phyloP scores from a whole-genome alignment of 305 asterid species.

The Striga hermonthica region DNA sequence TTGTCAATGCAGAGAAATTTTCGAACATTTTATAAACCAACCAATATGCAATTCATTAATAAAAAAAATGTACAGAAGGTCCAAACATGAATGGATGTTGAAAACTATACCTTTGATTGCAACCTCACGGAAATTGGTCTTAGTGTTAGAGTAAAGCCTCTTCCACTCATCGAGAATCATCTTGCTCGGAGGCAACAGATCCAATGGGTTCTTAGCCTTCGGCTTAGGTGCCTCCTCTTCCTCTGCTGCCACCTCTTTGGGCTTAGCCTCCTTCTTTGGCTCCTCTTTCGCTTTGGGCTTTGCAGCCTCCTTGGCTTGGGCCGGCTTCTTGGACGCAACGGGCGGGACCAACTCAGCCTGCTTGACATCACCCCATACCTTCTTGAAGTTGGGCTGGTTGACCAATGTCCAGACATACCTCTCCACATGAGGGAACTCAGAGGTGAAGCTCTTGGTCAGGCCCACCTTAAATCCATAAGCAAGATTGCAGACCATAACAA shows the following conservation, averaged over 20 bases:
- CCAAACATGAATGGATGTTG: background rate
- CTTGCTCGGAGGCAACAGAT: slow-evolving; percentile 84
- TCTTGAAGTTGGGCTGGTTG: slow-evolving; percentile 77
- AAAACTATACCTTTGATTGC: slow-evolving; percentile 66
- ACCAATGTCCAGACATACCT: slow-evolving; percentile 83
- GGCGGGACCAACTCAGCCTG: slow-evolving; percentile 62
- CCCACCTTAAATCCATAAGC: slow-evolving; percentile 38
- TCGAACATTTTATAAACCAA: no score
- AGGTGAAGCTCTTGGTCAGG: slow-evolving; percentile 75
- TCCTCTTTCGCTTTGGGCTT: slow-evolving; percentile 63
- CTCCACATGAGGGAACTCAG: slow-evolving; percentile 89
- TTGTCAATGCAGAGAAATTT: no score
- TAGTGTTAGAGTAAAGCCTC: slow-evolving; percentile 92
- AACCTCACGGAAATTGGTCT: slow-evolving; percentile 89
- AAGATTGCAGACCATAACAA: slow-evolving; percentile 63
- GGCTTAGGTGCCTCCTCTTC: slow-evolving; percentile 94
- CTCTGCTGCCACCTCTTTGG: slow-evolving; percentile 53
- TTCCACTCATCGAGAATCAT: slow-evolving; percentile 97
- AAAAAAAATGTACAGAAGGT: background rate
- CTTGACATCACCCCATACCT: slow-evolving; percentile 57
- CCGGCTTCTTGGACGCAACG: slow-evolving; percentile 62
- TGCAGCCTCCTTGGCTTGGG: slow-evolving; percentile 60
- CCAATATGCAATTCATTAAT: no score
- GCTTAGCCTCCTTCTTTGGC: slow-evolving; percentile 50
- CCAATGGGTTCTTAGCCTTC: slow-evolving; percentile 86